These are phyloP conservation scores for Dillenia turbinata DNA, from an alignment of 164 flowering plant genomes.

Conservation along the genomic window DNA sequence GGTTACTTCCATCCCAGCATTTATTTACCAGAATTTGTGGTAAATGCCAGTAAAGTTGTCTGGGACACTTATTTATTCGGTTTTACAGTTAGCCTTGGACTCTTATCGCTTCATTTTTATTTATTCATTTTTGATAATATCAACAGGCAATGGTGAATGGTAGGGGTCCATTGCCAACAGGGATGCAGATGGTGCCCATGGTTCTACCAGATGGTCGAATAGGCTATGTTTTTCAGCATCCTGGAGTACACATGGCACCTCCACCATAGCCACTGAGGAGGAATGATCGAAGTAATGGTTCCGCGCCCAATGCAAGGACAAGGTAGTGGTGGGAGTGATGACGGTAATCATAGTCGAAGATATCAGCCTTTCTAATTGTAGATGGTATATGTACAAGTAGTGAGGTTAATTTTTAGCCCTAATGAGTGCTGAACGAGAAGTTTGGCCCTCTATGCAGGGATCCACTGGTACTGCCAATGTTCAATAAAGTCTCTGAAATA, in stretches of 20 bases:
- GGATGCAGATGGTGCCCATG: slow-evolving; percentile 99
- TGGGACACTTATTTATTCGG: no score
- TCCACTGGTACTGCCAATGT: no score
- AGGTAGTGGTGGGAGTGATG: slow-evolving; percentile 28
- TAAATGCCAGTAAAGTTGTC: no score
- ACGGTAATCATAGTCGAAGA: slow-evolving; percentile 58
- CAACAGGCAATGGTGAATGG: slow-evolving; percentile 91
- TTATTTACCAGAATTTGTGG: no score
- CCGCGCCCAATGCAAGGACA: slow-evolving; percentile 45
- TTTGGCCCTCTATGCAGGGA: no score
- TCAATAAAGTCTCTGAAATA: no score
- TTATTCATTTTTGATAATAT: background rate
- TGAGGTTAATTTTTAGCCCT: no score
- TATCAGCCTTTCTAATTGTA: slow-evolving; percentile 68
- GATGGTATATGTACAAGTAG: background rate
- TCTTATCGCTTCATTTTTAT: no score
- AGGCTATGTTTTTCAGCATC: slow-evolving; percentile 99
- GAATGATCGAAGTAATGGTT: slow-evolving; percentile 51
- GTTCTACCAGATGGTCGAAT: slow-evolving; percentile 95
- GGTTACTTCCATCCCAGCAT: no score
- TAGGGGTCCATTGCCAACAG: slow-evolving; percentile 92
- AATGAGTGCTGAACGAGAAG: no score
- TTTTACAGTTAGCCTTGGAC: no score
- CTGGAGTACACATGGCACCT: slow-evolving; percentile 66
- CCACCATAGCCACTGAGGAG: slow-evolving; percentile 38